These are phyloP conservation scores for Blastobotrys aristatus DNA, from an alignment of 1,139 yeast genomes.

Conservation along the genomic window DNA sequence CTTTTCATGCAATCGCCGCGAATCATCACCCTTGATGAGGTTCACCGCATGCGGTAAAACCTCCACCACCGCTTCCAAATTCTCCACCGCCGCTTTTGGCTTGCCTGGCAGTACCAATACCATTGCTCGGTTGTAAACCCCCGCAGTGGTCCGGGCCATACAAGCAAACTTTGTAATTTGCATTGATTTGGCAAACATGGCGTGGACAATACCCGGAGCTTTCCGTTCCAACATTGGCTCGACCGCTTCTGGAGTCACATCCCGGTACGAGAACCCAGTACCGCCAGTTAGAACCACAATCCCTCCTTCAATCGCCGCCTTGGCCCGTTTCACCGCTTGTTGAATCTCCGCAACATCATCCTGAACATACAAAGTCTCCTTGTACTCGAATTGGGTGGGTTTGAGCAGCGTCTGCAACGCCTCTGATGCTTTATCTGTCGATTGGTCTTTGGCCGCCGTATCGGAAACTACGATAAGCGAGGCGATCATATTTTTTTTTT, in stretches of 20 bases:
- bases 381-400: neutral
- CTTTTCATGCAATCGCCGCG: constrained; percentile 38
- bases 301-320: constrained; percentile 9
- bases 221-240: constrained; percentile 37
- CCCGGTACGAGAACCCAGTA: constrained; percentile 44
- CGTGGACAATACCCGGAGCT: constrained; percentile 46
- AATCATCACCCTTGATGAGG: constrained; percentile 33
- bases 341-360: constrained; percentile 14
- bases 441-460: constrained; percentile 11
- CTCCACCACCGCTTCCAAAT: constrained; percentile 36
- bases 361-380: constrained; percentile 9
- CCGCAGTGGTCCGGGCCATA: constrained; percentile 46
- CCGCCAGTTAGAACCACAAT: constrained; percentile 45
- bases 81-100: constrained; percentile 44
- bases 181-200: constrained; percentile 40
- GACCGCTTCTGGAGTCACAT: constrained; percentile 48
- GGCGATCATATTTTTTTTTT: constrained; percentile 2
- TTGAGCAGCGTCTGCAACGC: constrained; percentile 5
- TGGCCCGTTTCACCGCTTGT: constrained; percentile 5
- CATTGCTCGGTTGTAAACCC: constrained; percentile 33
- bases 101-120: constrained; percentile 48
- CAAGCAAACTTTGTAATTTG: constrained; percentile 43
- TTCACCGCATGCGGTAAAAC: constrained; percentile 42
- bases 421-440: constrained; percentile 8
- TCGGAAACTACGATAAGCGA: constrained; percentile 15